These are phyloP conservation scores for Triticum turgidum DNA, from an alignment of 176 grass and related monocot species.

Conservation along the genomic window DNA sequence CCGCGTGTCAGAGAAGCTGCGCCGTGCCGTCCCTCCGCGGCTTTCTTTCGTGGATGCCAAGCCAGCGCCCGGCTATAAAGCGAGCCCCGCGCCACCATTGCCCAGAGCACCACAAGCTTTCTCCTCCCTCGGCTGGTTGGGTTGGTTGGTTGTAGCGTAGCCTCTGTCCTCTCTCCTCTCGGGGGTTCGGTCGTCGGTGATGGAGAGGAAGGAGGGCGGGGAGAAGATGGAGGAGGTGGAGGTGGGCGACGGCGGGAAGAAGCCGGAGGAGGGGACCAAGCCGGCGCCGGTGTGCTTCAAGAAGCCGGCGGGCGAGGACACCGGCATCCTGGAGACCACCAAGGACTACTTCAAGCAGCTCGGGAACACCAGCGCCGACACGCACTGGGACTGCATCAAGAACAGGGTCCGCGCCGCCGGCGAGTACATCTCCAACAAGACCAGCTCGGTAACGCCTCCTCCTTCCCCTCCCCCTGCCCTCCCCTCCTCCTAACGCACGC, in stretches of 20 bases:
- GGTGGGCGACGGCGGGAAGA: not conserved
- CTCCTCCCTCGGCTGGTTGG: not conserved
- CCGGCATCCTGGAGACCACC: constrained; percentile 37
- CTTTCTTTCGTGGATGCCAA: constrained; percentile 40
- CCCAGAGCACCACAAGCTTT: constrained; percentile 10
- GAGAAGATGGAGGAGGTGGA: not conserved
- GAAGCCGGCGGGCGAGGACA: constrained; percentile 34
- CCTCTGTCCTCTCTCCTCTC: not conserved
- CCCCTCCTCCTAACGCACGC: not conserved
- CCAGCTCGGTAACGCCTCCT: constrained; percentile 11
- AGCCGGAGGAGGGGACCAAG: not conserved
- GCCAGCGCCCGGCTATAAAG: constrained; percentile 28
- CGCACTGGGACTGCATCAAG: constrained; percentile 71
- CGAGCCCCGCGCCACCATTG: constrained; percentile 19
- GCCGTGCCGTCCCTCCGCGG: not conserved
- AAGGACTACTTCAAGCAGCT: constrained; percentile 60
- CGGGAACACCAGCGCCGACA: constrained; percentile 36
- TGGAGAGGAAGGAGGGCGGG: not conserved
- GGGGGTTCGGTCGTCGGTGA: not conserved
- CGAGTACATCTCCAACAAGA: constrained; percentile 40
- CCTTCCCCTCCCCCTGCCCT: not conserved
- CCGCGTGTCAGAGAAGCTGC: constrained; percentile 21
- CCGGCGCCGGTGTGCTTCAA: constrained; percentile 35
- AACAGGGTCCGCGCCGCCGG: constrained; percentile 32
- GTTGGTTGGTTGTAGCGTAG: not conserved